Base-by-base conservation (phyloP, 768 basidiomycete genomes). In the Lentinus brumalis region DNA sequence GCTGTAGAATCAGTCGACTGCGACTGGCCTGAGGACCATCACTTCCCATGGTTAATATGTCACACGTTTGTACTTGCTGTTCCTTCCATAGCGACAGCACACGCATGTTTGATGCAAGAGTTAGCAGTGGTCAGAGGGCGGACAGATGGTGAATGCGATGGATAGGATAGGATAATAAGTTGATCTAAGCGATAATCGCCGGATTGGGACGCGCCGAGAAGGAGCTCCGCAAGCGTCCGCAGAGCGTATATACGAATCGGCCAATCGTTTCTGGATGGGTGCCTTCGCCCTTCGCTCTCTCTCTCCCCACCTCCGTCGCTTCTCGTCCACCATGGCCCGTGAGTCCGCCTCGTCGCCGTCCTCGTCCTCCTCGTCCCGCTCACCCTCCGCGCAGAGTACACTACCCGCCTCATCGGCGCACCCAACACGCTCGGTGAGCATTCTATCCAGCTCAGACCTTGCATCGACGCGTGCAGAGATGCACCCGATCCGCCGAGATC, bases 371-470 rank as follows among this genome's bases (percentile, higher is more conserved):
- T 54, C 50, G 29, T 60, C 42, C 53, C 59, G 59, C 66, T 54
- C 61, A 66, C 46, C 61, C n/a, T 31, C 18, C 40, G 41, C 57
- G 15, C 72, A 91, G 91, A 83, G 66, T 90, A 86, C 79, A 79
- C 84, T 30, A 77, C 89, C 53, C 90, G 93, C 73, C 81, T 89
- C 79, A 82, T 95, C 74, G 92, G 89, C 46, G 90, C 96, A 56
- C 81, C 93, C 70, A 91, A 98, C 83, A 98, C 96, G 59, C 87
- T 98, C 68, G 96, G 96, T 97, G 68, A 65, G 80, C 72, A 4
- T 50, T 32, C 11, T 35, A 7, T 11, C 47, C 38, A 53, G 26
- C 59, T 29, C 32, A 53, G 41, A 49, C 30, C 41, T 2, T 11
- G n/a, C 50, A 44, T 50, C 49, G 16, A 47, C 8, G 60, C 42